Evolutionary conservation across 2,329 filamentous ascomycete genomes (phyloP), one percentile per base, ranked within the genome.

Genomic region (Xylariaceae sp.): DNA sequence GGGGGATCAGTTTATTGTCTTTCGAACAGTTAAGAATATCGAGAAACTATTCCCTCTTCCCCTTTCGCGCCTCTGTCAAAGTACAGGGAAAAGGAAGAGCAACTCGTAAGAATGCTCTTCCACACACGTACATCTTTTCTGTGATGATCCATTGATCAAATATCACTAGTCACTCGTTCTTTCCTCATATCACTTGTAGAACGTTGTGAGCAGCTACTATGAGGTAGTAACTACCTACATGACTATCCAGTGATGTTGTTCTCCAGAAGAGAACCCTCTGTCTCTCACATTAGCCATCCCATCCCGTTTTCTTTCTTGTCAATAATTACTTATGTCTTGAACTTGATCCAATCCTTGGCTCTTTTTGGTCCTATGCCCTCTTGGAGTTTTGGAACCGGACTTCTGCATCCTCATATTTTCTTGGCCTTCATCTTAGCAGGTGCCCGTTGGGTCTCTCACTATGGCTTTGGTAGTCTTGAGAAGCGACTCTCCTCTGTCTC

Each of bases 371-470:
- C 67, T 51, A 56, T 49, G 47, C 48, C 54, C 47, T 55, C 67
- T 70, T 66, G 65, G 64, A 65, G 63, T 68, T 67, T 73, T 73
- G 70, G 67, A 66, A 64, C 63, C 61, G 48, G 59, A 66, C 64
- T 59, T n/a, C 66, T 64, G 56, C 53, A 58, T 63, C 50, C 55
- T 58, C 55, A 54, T 53, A 47, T 32, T 58, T 61, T 62, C 57
- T 64, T 64, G 61, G 57, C 47, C 50, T 53, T 58, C 52, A 49
- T 59, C 57, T 58, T 55, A 61, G 48, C 55, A 52, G 52, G 44
- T 54, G 23, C 43, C 48, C 22, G 37, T 44, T 46, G 21, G 47
- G 40, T 48, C 48, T 49, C 41, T 21, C 53, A 48, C 42, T 54
- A 63, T 63, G 60, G 52, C 59, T 49, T 48, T 58, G 48, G 55